Conservation (phyloP, 441 rosid genomes). For the Cnidoscolus chayamansa region DNA sequence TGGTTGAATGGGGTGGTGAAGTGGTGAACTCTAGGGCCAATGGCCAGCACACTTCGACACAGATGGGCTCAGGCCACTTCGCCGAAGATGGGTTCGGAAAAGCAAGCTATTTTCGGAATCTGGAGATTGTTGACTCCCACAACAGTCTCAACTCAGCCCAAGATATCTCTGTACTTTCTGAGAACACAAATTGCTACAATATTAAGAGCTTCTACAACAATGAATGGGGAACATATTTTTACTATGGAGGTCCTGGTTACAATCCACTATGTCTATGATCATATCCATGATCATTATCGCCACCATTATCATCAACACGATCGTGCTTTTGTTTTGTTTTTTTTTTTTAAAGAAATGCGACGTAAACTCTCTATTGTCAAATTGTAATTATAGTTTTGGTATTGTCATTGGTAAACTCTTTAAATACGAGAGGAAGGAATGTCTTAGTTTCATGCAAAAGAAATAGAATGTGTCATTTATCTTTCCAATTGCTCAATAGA, state of each 20-base stretch:
- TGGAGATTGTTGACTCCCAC: constrained; percentile 80
- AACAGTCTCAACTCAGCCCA: constrained; percentile 79
- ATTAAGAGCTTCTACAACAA: constrained; percentile 68
- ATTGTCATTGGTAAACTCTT: constrained; percentile 27
- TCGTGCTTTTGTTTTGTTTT: too few species aligned
- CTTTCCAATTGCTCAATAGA: too few species aligned
- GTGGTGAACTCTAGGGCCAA: constrained; percentile 83
- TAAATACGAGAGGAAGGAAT: constrained; percentile 3
- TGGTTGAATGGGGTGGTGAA: constrained; percentile 99
- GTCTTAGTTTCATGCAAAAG: too few species aligned
- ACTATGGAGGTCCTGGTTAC: constrained; percentile 97
- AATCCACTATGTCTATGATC: constrained; percentile 62
- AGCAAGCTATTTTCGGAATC: constrained; percentile 82
- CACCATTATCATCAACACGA: background rate
- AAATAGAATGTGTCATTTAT: too few species aligned
- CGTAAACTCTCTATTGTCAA: constrained; percentile 6
- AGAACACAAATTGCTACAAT: constrained; percentile 81
- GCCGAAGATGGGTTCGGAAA: constrained; percentile 90
- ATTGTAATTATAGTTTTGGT: constrained; percentile 47
- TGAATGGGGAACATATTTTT: constrained; percentile 93
- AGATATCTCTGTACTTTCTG: constrained; percentile 70
- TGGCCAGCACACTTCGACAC: constrained; percentile 85
- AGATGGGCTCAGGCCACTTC: constrained; percentile 92
- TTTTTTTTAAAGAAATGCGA: background rate
- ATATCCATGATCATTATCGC: background rate